Evolutionary conservation across 208 protist species (phyloP).

Genomic region (Trypanosomatidae sp.): DNA sequence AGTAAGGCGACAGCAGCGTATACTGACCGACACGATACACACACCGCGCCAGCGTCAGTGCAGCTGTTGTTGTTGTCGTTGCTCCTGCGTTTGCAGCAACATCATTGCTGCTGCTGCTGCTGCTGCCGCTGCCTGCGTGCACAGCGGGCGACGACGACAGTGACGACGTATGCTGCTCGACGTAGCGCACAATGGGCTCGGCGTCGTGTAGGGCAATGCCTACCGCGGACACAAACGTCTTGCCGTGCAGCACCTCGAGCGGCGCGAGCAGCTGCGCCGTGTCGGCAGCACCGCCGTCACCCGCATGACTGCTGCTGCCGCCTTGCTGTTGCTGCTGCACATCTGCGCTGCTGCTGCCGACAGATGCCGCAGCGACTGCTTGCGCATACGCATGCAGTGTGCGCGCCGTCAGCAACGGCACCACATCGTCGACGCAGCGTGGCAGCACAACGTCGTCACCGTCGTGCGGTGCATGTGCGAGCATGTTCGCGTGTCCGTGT

Average conservation of each 20-base stretch:
- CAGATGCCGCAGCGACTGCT: not conserved
- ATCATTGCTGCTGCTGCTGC: not conserved
- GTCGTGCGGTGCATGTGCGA: no score
- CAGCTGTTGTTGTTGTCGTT: not conserved
- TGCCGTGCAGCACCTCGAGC: constrained; percentile 59
- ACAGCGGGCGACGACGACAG: no score
- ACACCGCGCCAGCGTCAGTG: constrained; percentile 11
- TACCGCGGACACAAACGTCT: constrained; percentile 55
- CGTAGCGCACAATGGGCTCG: constrained; percentile 46
- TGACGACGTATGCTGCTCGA: constrained; percentile 8
- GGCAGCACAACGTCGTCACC: constrained; percentile 1
- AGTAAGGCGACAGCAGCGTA: constrained; percentile 55
- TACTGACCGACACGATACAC: constrained; percentile 72
- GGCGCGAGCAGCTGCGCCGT: constrained; percentile 46
- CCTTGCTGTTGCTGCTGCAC: no score
- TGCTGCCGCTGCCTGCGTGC: not conserved
- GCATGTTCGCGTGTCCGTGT: no score
- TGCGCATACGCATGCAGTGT: constrained; percentile 22
- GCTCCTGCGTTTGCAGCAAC: not conserved
- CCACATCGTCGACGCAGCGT: constrained; percentile 10
- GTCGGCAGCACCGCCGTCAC: not conserved
- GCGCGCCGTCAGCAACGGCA: constrained; percentile 17
- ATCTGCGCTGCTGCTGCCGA: no score
- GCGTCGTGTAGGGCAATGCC: constrained; percentile 61
- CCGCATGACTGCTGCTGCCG: no score